phyloP scores from a whole-genome alignment of 129 eudicot species.

The Centella asiatica region DNA sequence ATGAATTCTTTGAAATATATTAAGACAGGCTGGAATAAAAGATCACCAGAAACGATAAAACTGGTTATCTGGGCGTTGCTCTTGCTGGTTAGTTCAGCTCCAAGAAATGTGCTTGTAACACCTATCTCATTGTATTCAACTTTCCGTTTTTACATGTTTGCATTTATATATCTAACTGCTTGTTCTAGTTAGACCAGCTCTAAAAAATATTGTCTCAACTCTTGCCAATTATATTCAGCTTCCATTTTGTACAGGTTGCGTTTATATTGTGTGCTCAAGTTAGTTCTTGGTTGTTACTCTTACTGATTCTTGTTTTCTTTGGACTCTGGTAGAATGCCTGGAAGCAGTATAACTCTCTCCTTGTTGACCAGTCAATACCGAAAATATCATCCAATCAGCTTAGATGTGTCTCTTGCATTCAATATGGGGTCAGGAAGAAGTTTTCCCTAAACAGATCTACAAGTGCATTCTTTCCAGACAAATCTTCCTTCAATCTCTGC shows the following conservation, averaged over 20 bases:
- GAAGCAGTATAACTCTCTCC: conserved; percentile 32
- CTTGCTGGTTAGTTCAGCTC: too few relatives aligned
- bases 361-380: conserved; percentile 25
- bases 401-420: conserved; percentile 54
- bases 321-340: conserved; percentile 31
- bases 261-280: neutral
- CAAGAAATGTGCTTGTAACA: too few relatives aligned
- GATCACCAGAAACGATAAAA: neutral
- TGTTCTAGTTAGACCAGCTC: neutral
- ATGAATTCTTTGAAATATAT: neutral
- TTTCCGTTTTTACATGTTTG: too few relatives aligned
- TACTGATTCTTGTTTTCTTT: neutral
- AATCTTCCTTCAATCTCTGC: conserved; percentile 48
- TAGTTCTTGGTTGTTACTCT: neutral
- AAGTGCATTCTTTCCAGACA: conserved; percentile 51
- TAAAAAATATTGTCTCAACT: neutral
- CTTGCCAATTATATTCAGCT: neutral
- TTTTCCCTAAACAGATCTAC: conserved; percentile 30
- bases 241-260: neutral
- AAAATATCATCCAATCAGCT: conserved; percentile 30
- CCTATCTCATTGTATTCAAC: too few relatives aligned
- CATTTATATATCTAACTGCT: too few relatives aligned
- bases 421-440: conserved; percentile 39
- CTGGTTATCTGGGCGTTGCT: neutral
- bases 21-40: neutral